Percentiles rank a stretch among this genome's conserved stretches.
phyloP scores from a whole-genome alignment of 2,329 filamentous ascomycete genomes.

The Zopfia rhizophila region DNA sequence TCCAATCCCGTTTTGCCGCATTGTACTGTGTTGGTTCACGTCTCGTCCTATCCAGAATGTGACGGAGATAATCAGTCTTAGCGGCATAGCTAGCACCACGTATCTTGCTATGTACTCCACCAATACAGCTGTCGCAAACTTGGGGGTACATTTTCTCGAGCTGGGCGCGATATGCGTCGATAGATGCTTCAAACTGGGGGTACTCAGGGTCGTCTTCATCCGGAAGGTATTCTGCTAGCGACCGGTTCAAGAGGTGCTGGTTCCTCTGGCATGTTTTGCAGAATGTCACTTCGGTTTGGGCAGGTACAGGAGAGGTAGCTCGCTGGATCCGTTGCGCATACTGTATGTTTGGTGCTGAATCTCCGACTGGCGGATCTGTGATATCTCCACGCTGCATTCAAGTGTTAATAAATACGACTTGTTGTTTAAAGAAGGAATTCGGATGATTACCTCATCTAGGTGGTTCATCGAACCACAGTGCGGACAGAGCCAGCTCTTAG shows the following conservation, averaged over 20 bases:
- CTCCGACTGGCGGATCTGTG: constrained; percentile 79
- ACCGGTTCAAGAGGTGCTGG: constrained; percentile 81
- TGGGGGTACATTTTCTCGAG: constrained; percentile 89
- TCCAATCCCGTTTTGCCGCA: constrained; percentile 54
- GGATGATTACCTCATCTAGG: constrained; percentile 81
- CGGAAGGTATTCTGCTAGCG: constrained; percentile 82
- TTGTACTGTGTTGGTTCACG: constrained; percentile 32
- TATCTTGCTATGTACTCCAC: constrained; percentile 75
- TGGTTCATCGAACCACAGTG: constrained; percentile 89
- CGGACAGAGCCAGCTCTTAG: constrained; percentile 50
- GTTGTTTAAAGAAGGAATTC: constrained; percentile 27
- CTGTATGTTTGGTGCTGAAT: constrained; percentile 41
- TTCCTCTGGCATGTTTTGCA: constrained; percentile 89
- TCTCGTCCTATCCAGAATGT: constrained; percentile 73
- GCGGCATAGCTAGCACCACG: constrained; percentile 80
- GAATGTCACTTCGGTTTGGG: constrained; percentile 59
- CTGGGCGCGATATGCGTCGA: constrained; percentile 74
- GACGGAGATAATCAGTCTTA: constrained; percentile 80
- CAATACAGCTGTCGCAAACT: constrained; percentile 83
- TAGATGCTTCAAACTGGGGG: constrained; percentile 72
- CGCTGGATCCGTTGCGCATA: constrained; percentile 25
- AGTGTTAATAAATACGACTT: constrained; percentile 28
- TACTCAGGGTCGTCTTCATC: constrained; percentile 74
- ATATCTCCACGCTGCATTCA: constrained; percentile 81
- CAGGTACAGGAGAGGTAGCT: constrained; percentile 33